These are phyloP conservation scores for Kodamaea neixiangensis DNA, from an alignment of 805 yeast genomes.

Conservation along the genomic window DNA sequence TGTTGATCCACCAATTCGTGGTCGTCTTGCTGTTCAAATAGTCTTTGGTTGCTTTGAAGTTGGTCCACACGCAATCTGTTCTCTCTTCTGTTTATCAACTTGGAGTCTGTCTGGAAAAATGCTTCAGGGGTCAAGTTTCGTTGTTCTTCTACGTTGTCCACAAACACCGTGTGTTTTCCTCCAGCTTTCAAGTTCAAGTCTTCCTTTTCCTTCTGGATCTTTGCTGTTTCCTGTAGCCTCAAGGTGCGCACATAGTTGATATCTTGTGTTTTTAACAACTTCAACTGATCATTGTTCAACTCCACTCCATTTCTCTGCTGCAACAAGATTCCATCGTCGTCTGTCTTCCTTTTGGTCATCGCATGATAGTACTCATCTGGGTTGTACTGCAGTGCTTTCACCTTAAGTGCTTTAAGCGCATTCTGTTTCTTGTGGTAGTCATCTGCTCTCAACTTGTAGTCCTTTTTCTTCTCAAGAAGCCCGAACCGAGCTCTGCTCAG, in stretches of 20 bases:
- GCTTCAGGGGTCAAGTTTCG: constrained; percentile 61
- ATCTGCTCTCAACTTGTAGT: constrained; percentile 50
- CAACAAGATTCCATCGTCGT: constrained; percentile 65
- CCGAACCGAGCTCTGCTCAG: constrained; percentile 73
- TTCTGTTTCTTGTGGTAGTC: constrained; percentile 62
- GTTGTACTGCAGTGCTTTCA: constrained; percentile 72
- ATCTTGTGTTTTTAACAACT: constrained; percentile 88
- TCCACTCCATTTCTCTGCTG: constrained; percentile 65
- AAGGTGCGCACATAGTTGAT: constrained; percentile 79
- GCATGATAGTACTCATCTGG: constrained; percentile 97
- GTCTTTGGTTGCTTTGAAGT: constrained; percentile 42
- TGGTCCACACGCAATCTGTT: constrained; percentile 70
- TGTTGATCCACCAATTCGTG: constrained; percentile 32
- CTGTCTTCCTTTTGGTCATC: constrained; percentile 74
- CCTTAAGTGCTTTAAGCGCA: constrained; percentile 67
- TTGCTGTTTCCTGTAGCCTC: constrained; percentile 65
- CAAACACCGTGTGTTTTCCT: constrained; percentile 86
- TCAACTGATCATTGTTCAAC: constrained; percentile 71
- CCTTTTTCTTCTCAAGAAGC: constrained; percentile 82
- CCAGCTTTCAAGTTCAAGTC: constrained; percentile 51
- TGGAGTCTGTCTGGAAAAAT: constrained; percentile 69
- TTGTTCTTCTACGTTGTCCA: constrained; percentile 60
- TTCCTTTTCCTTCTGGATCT: constrained; percentile 59
- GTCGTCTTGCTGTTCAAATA: constrained; percentile 31
- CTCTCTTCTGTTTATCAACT: constrained; percentile 62